These are phyloP conservation scores for Cryptosporidium sp. DNA, from an alignment of 169 alveolate genomes.

Conservation along the genomic window DNA sequence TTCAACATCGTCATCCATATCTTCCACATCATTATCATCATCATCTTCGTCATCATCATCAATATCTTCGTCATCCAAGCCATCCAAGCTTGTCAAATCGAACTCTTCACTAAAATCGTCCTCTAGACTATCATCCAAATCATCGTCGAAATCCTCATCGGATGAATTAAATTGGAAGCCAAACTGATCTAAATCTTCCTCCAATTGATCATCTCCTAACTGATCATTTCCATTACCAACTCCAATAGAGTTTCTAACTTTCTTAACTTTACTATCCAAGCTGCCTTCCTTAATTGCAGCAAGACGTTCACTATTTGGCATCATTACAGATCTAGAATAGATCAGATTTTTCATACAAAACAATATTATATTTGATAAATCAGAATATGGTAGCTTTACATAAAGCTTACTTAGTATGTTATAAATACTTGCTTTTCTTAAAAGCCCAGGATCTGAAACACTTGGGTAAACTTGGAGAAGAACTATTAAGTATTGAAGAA, in stretches of 20 bases:
- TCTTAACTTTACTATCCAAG: constrained; percentile 10
- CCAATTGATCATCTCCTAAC: constrained; percentile 3
- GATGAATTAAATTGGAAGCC: constrained; percentile 53
- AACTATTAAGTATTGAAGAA: constrained; percentile 45
- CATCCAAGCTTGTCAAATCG: constrained; percentile 62
- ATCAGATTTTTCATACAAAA: constrained; percentile 68
- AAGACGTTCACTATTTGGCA: constrained; percentile 16
- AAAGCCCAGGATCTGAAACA: neutral
- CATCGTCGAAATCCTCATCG: constrained; percentile 51
- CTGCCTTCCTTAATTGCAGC: constrained; percentile 36
- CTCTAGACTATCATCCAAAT: constrained; percentile 17
- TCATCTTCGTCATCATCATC: constrained; percentile 4
- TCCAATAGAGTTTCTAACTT: constrained; percentile 1
- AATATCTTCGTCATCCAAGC: neutral
- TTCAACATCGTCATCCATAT: neutral
- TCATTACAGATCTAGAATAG: constrained; percentile 51
- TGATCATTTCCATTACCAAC: neutral
- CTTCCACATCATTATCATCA: neutral
- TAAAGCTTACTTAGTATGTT: constrained; percentile 33
- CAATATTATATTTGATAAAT: constrained; percentile 53
- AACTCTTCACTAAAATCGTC: constrained; percentile 44
- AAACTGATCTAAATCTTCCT: constrained; percentile 7
- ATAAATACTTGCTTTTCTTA: constrained; percentile 28
- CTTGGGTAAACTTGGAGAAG: constrained; percentile 30
- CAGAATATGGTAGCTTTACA: constrained; percentile 46